Base-by-base conservation (phyloP, 2,329 filamentous ascomycete species). In the Proliferodiscus dingleyae region DNA sequence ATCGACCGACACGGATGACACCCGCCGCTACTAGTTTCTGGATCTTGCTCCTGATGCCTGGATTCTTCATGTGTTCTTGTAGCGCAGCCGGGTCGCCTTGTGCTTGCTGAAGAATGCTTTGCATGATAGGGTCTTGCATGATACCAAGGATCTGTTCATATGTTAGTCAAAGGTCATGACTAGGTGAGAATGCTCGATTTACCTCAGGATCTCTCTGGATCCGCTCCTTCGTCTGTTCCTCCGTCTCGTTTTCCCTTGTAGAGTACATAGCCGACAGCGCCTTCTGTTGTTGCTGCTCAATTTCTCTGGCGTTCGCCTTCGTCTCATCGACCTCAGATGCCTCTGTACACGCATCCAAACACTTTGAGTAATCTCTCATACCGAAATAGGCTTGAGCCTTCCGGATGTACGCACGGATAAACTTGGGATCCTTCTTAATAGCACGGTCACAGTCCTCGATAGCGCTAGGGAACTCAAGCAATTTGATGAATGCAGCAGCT, bases 351-450 rank as follows among this genome's bases (percentile, higher is more conserved):
- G 85, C 86, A 64, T 98, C 93, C 47, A 97, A 74, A 64, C 87
- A 94, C 67, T 90, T 91, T 68, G 85, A 95, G 75, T 95, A 97
- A 69, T 98, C 91, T 68, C 93, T 88, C 93, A 98, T 98, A 60
- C 89, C 89, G 58, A 93, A 89, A 68, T 91, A 88, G 33, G 89
- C 89, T 71, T 97, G 90, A 0, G 90, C 90, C 75, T 96, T 97
- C 65, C 93, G 85, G 60, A 98, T 85, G 69, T 97, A 97, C 6
- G 93, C 93, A 46, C 91, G 83, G 70, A 97, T 91, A 68, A 98
- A 98, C 63, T 84, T 85, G 47, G 86, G 78, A 61, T 98, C 93
- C 59, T 84, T 86, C 77, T 89, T 86, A 71, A 95, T 94, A 36
- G 93, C 93, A 56, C 80, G 73, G 67, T 95, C 84, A 68, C 93